Evolutionary conservation across 129 eudicot genomes (phyloP), one percentile per base, ranked within the genome.

Genomic region (Centaurea solstitialis): DNA sequence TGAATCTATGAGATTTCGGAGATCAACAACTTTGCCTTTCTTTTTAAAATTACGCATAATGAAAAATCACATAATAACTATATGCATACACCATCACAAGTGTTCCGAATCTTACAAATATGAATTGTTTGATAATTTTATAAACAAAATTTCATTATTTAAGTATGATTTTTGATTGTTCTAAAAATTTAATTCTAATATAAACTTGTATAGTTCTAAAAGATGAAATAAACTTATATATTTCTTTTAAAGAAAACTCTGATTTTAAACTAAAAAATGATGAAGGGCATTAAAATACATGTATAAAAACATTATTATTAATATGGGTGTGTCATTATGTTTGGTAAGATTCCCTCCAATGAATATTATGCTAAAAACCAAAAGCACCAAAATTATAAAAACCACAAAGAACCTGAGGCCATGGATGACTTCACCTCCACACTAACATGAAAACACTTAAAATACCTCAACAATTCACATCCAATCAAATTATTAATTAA

Each of bases 311-410:
- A 59, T 26, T 28, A 82, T 57, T 59, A 76, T 76, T n/a, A 41
- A 50, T 68, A 74, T 73, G 47, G 57, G 28, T 41, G 67, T 70
- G 86, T 62, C 86, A 83, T 57, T 57, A 77, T 83, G 78, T 83
- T 83, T 77, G 86, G 86, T 83, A 83, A 71, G 86, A 83, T 83
- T 70, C 82, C 86, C 74, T 61, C 23, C 69, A 76, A 26, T 77
- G 78, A 76, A 82, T 71, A 77, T 76, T 33, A 71, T 41, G 82
- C 78, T 83, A 77, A 62, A 83, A 72, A 67, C 74, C 86, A 83
- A 83, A 83, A 77, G 82, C 68, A 70, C 78, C 66, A 69, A 57
- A 59, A 8, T 59, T 59, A 82, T 28, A 64, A 57, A 26, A 28
- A 39, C 73, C 50, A 59, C 28, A 70, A 80, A n/a, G 57, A 66